A percentile compares a stretch with the other conserved stretches of the same genome.
These are phyloP conservation scores for Aciculoconidium aculeatum DNA, from an alignment of 805 yeast species.

Conservation along the genomic window DNA sequence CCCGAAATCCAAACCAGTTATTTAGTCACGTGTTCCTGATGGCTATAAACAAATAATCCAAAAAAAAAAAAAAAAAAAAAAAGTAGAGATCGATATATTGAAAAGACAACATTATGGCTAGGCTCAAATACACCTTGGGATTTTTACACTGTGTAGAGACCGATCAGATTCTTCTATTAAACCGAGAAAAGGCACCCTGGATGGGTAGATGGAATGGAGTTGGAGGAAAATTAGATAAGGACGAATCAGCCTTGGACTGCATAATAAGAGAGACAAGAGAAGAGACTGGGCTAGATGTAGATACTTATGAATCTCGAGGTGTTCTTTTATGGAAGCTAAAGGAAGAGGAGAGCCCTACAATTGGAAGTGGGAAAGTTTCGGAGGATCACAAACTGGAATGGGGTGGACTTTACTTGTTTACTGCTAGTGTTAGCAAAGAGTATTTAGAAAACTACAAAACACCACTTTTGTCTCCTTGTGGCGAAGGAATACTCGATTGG, in stretches of 20 bases:
- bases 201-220: conserved; percentile 47
- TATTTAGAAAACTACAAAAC: conserved; percentile 21
- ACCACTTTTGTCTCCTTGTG: conserved; percentile 20
- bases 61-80: no score
- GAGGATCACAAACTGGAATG: no score
- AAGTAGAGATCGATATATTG: no score
- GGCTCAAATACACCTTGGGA: conserved; percentile 20
- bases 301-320: conserved; percentile 27
- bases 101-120: no score
- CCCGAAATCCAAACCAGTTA: no score
- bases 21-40: no score
- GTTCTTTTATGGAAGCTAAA: conserved; percentile 29
- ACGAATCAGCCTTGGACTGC: conserved; percentile 33
- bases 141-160: conserved; percentile 25
- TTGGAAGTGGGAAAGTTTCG: conserved; percentile 14
- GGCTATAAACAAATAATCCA: no score
- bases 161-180: conserved; percentile 28
- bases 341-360: not conserved
- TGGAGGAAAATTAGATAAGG: conserved; percentile 35
- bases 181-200: conserved; percentile 39
- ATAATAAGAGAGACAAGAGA: conserved; percentile 37
- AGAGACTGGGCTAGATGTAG: conserved; percentile 33
- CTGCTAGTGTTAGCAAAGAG: conserved; percentile 26
- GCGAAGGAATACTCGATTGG: conserved; percentile 42
- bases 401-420: conserved; percentile 36